These are phyloP conservation scores for Elsinoe fawcettii DNA, from an alignment of 2,329 filamentous ascomycete species.

Conservation along the genomic window DNA sequence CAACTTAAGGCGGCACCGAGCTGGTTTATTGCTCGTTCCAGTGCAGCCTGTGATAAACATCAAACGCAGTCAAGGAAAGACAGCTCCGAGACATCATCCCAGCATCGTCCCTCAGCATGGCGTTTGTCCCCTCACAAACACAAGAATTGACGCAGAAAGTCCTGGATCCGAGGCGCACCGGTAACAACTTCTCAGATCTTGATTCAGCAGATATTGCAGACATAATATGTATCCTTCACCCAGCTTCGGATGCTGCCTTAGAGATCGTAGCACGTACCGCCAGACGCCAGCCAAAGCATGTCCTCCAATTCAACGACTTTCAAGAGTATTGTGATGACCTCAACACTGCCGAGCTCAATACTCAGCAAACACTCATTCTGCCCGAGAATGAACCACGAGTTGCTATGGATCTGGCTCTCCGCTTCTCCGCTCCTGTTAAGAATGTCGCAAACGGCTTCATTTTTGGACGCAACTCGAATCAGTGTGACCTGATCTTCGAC, in stretches of 20 bases:
- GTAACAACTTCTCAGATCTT: constrained; percentile 74
- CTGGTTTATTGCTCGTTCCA: not conserved
- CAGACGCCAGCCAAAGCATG: constrained; percentile 48
- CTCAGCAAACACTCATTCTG: constrained; percentile 42
- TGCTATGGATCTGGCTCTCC: constrained; percentile 60
- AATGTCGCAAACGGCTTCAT: constrained; percentile 65
- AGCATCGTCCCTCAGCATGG: not conserved
- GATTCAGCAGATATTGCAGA: constrained; percentile 76
- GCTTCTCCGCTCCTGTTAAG: constrained; percentile 66
- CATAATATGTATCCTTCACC: constrained; percentile 81
- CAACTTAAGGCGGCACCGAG: not conserved
- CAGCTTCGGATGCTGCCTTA: constrained; percentile 64
- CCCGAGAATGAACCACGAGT: constrained; percentile 38
- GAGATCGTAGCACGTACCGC: constrained; percentile 57
- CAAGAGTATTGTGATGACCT: constrained; percentile 28
- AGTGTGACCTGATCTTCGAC: constrained; percentile 64
- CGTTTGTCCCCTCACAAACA: constrained; percentile 31
- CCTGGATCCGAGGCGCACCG: constrained; percentile 70
- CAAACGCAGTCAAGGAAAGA: no score
- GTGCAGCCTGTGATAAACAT: no score
- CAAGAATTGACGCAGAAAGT: constrained; percentile 58
- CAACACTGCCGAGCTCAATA: constrained; percentile 25
- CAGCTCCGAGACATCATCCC: not conserved
- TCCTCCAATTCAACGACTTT: constrained; percentile 43
- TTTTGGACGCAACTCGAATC: constrained; percentile 68